Evolutionary conservation across 495 filamentous ascomycete genomes (phyloP).

Genomic region (Tuber umbilicatum): DNA sequence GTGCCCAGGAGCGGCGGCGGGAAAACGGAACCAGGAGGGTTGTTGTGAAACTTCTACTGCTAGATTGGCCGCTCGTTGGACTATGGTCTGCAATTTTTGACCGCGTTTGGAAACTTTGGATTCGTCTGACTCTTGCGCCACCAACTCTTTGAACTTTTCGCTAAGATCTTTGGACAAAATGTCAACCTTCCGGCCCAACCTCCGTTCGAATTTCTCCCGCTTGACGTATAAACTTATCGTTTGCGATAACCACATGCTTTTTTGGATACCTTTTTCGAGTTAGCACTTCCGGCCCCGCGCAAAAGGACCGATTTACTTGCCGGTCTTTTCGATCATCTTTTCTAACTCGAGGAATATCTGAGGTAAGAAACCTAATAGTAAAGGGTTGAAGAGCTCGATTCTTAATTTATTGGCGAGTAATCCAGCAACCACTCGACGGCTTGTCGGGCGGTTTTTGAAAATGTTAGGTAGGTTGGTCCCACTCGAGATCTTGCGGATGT

Average conservation of each 20-base stretch:
- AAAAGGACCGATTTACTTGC: not conserved
- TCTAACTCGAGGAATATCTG: not conserved
- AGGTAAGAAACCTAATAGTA: not conserved
- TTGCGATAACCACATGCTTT: not conserved
- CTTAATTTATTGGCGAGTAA: not conserved
- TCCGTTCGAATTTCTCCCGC: not conserved
- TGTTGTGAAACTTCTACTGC: not conserved
- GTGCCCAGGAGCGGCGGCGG: not conserved
- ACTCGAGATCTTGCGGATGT: not conserved
- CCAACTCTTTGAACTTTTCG: not conserved
- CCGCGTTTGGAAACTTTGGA: not conserved
- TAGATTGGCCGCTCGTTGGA: not conserved
- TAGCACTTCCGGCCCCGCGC: not conserved
- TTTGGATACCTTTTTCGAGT: not conserved
- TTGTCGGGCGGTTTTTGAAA: not conserved
- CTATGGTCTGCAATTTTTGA: not conserved
- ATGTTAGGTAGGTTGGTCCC: not conserved
- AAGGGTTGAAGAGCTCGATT: not conserved
- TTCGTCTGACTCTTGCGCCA: not conserved
- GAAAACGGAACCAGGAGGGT: not conserved
- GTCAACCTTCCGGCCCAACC: not conserved
- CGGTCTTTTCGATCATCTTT: not conserved
- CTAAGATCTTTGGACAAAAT: not conserved
- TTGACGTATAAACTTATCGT: slow-evolving; percentile 7
- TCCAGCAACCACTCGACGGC: not conserved